Evolutionary conservation across 805 yeast species (phyloP), one percentile per base, ranked within the genome.

Genomic region (Jamesozyma gamospora): DNA sequence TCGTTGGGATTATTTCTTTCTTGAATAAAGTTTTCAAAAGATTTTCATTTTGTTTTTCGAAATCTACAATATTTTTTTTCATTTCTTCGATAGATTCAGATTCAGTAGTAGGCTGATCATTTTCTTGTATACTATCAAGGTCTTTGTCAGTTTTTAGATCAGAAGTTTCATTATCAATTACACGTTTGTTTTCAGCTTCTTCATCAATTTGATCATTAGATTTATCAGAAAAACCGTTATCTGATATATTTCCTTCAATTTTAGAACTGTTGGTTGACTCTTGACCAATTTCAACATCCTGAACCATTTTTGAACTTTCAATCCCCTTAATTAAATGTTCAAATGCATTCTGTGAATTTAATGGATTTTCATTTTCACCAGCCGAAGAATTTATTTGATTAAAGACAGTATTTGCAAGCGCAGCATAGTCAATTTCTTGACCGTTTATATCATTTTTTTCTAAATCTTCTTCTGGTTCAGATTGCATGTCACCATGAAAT

Each of bases 311-410:
- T 14, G 29, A 12, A 3, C 12, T 34, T 14, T 25, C 30, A n/a
- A 34, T 13, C 5, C 24, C n/a, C 3, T 15, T 18, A 4, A 34
- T 6, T 14, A 34, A 25, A 4, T n/a, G 11, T 10, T 34, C 29
- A 16, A 34, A 21, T 3, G 29, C n/a, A 6, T 34, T 25, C 3
- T 8, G 3, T 5, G 27, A 15, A 24, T 13, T 16, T 9, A 25
- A 11, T 14, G 17, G 10, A 13, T 17, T 13, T 17, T 16, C 28
- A 10, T n/a, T 6, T 27, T 35, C 40, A 21, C 18, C 30, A 2
- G 26, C 17, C 28, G 38, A 16, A 5, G 33, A 16, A 19, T 34
- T 30, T 13, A 37, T 16, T 30, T 37, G 35, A 10, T 31, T 32
- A 21, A 36, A 29, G 4, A 18, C 39, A 5, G 15, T 33, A 28